Conservation (phyloP, 2,329 filamentous ascomycete species). For the Simplicillium sp. region DNA sequence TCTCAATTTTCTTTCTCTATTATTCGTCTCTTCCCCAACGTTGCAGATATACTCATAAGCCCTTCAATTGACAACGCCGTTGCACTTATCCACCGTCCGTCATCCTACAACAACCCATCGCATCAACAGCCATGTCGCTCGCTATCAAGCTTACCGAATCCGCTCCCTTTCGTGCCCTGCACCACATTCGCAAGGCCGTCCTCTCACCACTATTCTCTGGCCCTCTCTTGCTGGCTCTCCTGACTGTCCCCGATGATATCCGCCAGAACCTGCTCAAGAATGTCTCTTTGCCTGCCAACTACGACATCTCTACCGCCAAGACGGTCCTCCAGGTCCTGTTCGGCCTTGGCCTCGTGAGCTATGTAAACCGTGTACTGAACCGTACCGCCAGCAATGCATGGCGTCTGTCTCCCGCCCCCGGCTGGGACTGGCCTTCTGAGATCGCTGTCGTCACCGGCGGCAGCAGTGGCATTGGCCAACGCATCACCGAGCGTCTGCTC, state of each 20-base stretch:
- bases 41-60: no score
- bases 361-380: background rate
- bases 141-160: no score
- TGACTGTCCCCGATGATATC: background rate
- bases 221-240: background rate
- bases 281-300: background rate
- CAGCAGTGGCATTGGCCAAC: conserved; percentile 56
- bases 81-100: no score
- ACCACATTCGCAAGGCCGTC: background rate
- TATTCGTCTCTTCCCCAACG: no score
- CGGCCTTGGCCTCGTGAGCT: background rate
- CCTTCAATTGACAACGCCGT: no score
- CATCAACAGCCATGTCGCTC: no score
- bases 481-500: conserved; percentile 39
- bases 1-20: no score
- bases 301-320: background rate
- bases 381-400: background rate
- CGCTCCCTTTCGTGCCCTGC: no score
- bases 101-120: no score
- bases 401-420: conserved; percentile 9
- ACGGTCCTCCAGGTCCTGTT: background rate
- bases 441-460: conserved; percentile 62
- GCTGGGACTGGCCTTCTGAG: conserved; percentile 52
- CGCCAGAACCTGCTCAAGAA: background rate
- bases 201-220: background rate